Evolutionary conservation across 441 rosid genomes (phyloP).

Genomic region (Jatropha multifida): DNA sequence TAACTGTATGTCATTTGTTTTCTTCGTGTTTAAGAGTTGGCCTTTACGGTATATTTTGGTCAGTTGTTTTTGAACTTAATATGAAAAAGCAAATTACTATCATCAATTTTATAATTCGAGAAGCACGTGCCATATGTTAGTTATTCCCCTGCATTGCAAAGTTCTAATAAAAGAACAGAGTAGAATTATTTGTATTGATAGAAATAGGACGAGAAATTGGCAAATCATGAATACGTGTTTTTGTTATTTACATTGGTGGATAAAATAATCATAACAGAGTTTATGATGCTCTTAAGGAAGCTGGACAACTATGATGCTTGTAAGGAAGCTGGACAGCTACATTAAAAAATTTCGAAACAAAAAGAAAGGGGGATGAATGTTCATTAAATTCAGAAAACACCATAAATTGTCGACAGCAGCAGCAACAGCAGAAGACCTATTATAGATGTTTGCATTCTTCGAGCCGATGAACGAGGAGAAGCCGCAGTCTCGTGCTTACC

Average conservation of each 20-base stretch:
- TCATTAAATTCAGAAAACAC: constrained; percentile 18
- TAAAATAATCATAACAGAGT: neutral
- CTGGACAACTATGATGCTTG: neutral
- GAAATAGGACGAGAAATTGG: neutral
- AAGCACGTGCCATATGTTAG: neutral
- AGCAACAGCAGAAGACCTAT: constrained; percentile 18
- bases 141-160: too few species aligned
- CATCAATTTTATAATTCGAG: neutral
- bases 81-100: neutral
- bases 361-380: neutral
- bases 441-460: constrained; percentile 16
- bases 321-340: neutral
- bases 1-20: neutral
- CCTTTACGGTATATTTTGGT: neutral
- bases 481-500: constrained; percentile 35
- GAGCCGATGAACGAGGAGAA: constrained; percentile 17
- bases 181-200: neutral
- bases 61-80: neutral
- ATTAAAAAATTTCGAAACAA: neutral
- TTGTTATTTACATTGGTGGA: neutral
- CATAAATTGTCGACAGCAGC: constrained; percentile 9
- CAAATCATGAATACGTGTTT: neutral
- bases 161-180: neutral
- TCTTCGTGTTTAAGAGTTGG: neutral
- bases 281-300: neutral